These are phyloP conservation scores for Pichia sp. DNA, from an alignment of 1,139 yeast genomes.

Conservation along the genomic window DNA sequence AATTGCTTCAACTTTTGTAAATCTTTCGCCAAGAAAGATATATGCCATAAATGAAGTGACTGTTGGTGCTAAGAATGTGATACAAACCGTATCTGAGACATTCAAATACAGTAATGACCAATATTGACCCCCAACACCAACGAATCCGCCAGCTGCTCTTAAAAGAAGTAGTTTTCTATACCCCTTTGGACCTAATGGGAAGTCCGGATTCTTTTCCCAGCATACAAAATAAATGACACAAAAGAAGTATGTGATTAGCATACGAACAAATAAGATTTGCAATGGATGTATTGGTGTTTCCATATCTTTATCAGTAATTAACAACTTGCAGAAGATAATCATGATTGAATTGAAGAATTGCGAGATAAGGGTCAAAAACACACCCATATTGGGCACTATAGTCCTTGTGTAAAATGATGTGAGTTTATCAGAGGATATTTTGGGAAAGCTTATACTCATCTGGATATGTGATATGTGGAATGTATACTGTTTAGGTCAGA, in stretches of 20 bases:
- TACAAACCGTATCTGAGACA: conserved; percentile 59
- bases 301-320: conserved; percentile 53
- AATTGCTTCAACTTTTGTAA: conserved; percentile 53
- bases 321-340: conserved; percentile 66
- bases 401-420: conserved; percentile 10
- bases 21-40: conserved; percentile 58
- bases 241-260: conserved; percentile 56
- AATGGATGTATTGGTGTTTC: conserved; percentile 62
- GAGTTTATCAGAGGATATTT: background rate
- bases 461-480: background rate
- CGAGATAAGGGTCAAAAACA: conserved; percentile 41
- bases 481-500: no score
- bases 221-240: conserved; percentile 40
- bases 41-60: conserved; percentile 73
- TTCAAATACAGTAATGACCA: conserved; percentile 68
- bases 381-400: conserved; percentile 26
- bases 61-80: conserved; percentile 73
- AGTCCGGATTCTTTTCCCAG: conserved; percentile 43
- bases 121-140: conserved; percentile 48
- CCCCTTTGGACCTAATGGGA: conserved; percentile 65
- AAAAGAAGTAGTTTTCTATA: conserved; percentile 43
- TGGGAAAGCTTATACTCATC: background rate
- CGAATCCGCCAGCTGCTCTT: conserved; percentile 72
- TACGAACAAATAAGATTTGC: conserved; percentile 69
- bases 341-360: conserved; percentile 71